Evolutionary conservation across 805 yeast genomes (phyloP), one percentile per base, ranked within the genome.

Genomic region (Metschnikowia rubicola): DNA sequence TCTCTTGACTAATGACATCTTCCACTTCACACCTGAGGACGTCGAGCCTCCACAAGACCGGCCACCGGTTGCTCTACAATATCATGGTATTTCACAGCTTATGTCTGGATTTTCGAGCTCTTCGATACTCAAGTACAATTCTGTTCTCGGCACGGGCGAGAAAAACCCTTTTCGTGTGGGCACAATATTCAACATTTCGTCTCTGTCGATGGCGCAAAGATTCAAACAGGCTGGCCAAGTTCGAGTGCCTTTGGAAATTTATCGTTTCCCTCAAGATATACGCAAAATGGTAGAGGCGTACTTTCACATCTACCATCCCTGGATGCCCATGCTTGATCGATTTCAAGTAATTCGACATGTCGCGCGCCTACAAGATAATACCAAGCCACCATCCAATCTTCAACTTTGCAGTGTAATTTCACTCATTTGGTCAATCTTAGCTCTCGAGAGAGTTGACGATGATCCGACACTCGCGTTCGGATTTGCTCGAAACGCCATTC

Each of bases 81-180:
- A 52, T 31, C 58, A 60, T 39, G 63, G 60, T 1, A 40, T 56
- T 30, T 53, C 63, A 8, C 51, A 56, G 7, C 44, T 56, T 10
- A 53, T 59, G 17, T 58, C 61, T 6, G 62, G 63, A 12, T 60
- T 60, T 38, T 49, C 60, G 15, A 47, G 52, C 6, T 44, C 46
- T 26, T 39, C 60, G 15, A 54, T 60, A 10, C 53, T 52, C 31
- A 51, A 56, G 28, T 59, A 56, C 40, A 57, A 53, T 30, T 51
- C 45, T 8, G 19, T 55, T 8, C 43, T 40, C 33, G 43, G 43
- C 5, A 7, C 37, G 29, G 41, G 32, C 30, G 44, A 46, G 29
- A 47, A 47, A 32, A 53, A 52, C 26, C 63, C 64, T n/a, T 60
- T 59, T 37, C 41, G 62, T n/a, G 63, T 60, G n/a, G 61, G 62